Evolutionary conservation across 140 eudicot genomes (phyloP), one percentile per base, ranked within the genome.

Genomic region (Senecio squalidus): DNA sequence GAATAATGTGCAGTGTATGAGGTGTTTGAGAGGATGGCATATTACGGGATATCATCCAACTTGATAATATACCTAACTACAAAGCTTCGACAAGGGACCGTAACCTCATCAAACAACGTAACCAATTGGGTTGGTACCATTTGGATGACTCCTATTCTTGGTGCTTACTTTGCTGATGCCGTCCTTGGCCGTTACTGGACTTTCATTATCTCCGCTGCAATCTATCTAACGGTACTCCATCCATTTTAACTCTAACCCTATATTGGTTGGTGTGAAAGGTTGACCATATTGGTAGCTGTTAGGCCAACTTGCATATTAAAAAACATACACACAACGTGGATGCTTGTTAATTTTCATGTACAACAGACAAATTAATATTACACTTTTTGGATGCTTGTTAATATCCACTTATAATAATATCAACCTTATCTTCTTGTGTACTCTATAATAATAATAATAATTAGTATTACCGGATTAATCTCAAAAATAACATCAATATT

Each of bases 111-210:
- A 4, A 88, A 88, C 72, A 88, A 84, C 59, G 96, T 84, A 0
- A 88, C 96, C 2, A 78, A 88, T 50, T 88, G 96, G 96, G 88
- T 79, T 0, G 96, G 96, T 2, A 81, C 95, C 21, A 60, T 88
- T 10, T 88, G 95, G 95, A 82, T 88, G 77, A 88, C 95, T 66
- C 96, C 96, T 0, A 76, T 88, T n/a, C 57, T 88, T 24, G 96
- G 95, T 8, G 96, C 96, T 16, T 88, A 88, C 50, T 29, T 88
- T 3, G 96, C 96, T 0, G 96, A 88, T 20, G 96, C 96, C 21
- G 45, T 76, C 15, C 77, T 84, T 9, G 96, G 96, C n/a, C 94
- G 96, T 3, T 88, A 84, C 14, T 78, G 88, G 94, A 88, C 96
- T 29, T 88, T 88, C 68, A n/a, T 88, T 62, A 77, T 88, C 33